Conservation (phyloP, 441 rosid genomes). For the Gossypium schwendimanii region DNA sequence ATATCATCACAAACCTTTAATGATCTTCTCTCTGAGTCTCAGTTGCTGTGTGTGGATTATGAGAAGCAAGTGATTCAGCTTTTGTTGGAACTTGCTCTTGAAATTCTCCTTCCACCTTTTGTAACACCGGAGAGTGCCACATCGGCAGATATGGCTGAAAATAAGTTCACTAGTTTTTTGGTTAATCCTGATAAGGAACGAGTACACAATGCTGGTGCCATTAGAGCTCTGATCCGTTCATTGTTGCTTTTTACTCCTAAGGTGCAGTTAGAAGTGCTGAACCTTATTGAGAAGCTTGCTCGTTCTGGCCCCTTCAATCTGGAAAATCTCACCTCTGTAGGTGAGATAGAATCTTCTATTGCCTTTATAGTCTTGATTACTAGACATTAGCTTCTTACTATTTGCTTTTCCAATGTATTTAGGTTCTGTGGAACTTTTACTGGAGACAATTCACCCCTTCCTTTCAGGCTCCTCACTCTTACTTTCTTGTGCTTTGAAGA, state of each 20-base stretch:
- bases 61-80: slow-evolving; percentile 97
- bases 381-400: slow-evolving; percentile 19
- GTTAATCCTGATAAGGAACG: slow-evolving; percentile 76
- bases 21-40: slow-evolving; percentile 90
- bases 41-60: slow-evolving; percentile 84
- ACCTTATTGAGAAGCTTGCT: slow-evolving; percentile 79
- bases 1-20: slow-evolving; percentile 87
- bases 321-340: slow-evolving; percentile 93
- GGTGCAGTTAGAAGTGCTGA: slow-evolving; percentile 87
- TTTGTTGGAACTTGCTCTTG: slow-evolving; percentile 92
- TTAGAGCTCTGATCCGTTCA: slow-evolving; percentile 83
- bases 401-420: slow-evolving; percentile 13
- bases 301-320: slow-evolving; percentile 88
- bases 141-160: slow-evolving; percentile 42
- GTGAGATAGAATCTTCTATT: slow-evolving; percentile 41
- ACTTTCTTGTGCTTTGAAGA: slow-evolving; percentile 80
- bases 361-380: slow-evolving; percentile 1
- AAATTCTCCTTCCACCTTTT: slow-evolving; percentile 89
- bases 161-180: slow-evolving; percentile 42
- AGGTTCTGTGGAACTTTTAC: slow-evolving; percentile 96
- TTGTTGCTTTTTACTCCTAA: slow-evolving; percentile 91
- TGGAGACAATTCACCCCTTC: slow-evolving; percentile 90
- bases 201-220: slow-evolving; percentile 85
- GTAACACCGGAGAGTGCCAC: slow-evolving; percentile 45
- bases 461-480: slow-evolving; percentile 78